A percentile compares a stretch with the other conserved stretches of the same genome.
Conservation (phyloP, 164 flowering plant genomes). For the Magnolia kwangsiensis region DNA sequence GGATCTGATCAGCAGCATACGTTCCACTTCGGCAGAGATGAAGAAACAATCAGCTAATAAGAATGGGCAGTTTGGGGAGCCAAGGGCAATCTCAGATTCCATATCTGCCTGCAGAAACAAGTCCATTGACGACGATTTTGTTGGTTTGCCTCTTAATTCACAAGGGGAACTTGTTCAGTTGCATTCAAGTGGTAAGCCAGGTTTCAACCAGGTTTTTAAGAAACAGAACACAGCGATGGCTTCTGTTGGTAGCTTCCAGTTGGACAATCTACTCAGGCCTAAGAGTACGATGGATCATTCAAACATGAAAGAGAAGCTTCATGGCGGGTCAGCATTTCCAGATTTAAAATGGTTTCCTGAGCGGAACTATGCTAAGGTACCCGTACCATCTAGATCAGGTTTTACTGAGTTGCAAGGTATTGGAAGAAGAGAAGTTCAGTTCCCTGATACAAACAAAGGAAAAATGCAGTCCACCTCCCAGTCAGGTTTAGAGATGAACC, state of each 20-base stretch:
- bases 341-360: conserved; percentile 25
- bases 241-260: conserved; percentile 22
- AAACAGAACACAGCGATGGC: conserved; percentile 13
- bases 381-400: conserved; percentile 26
- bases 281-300: conserved; percentile 8
- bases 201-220: conserved; percentile 20
- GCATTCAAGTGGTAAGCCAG: conserved; percentile 29
- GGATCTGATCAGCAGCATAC: conserved; percentile 20
- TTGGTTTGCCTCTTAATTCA: conserved; percentile 69
- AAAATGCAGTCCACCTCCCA: conserved; percentile 15
- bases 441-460: conserved; percentile 15
- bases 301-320: conserved; percentile 20
- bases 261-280: conserved; percentile 13
- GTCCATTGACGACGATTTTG: conserved; percentile 23
- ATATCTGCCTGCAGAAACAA: conserved; percentile 17
- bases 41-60: conserved; percentile 16
- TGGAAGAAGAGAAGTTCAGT: conserved; percentile 21
- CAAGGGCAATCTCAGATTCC: conserved; percentile 5
- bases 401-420: conserved; percentile 12
- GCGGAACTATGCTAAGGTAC: conserved; percentile 9
- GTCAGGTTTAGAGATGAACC: conserved; percentile 22
- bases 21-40: conserved; percentile 27
- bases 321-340: conserved; percentile 17
- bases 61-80: conserved; percentile 3
- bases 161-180: conserved; percentile 51